Percentiles rank a stretch among this genome's conserved stretches.
Conservation (phyloP, 345 rosid species). For the Bruguiera parviflora region DNA sequence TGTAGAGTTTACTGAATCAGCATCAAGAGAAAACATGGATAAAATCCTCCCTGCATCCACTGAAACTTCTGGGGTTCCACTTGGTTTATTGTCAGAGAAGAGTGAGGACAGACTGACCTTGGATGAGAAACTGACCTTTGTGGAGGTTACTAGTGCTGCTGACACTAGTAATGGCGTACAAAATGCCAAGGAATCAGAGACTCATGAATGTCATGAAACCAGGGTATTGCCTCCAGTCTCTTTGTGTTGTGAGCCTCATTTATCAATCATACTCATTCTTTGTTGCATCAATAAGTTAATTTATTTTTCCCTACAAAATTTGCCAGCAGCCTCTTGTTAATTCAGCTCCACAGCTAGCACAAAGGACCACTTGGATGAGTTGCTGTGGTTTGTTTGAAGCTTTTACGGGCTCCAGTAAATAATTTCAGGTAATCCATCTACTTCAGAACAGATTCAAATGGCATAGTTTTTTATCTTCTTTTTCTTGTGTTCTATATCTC, state of each 20-base stretch:
- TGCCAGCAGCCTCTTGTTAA: slow-evolving; percentile 44
- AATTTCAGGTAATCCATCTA: slow-evolving; percentile 45
- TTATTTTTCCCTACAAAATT: slow-evolving; percentile 17
- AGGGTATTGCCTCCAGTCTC: slow-evolving; percentile 41
- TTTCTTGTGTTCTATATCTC: not conserved
- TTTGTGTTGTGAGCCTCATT: slow-evolving; percentile 7
- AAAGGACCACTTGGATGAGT: slow-evolving; percentile 63
- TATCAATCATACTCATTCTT: not conserved
- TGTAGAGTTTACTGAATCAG: slow-evolving; percentile 32
- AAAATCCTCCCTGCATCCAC: slow-evolving; percentile 1
- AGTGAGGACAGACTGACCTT: slow-evolving; percentile 16
- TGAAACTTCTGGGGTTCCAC: slow-evolving; percentile 1
- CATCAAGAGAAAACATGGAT: slow-evolving; percentile 5
- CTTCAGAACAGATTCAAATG: not conserved
- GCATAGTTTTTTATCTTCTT: not conserved
- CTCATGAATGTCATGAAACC: slow-evolving; percentile 40
- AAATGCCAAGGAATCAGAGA: slow-evolving; percentile 29
- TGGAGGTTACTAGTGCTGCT: slow-evolving; percentile 11
- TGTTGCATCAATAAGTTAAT: slow-evolving; percentile 9
- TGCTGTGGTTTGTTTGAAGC: slow-evolving; percentile 90
- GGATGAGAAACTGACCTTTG: slow-evolving; percentile 17
- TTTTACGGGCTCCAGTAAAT: slow-evolving; percentile 51
- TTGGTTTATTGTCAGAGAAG: slow-evolving; percentile 7
- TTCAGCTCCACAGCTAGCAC: slow-evolving; percentile 41
- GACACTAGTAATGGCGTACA: slow-evolving; percentile 29